Conservation (phyloP, 2,329 filamentous ascomycete genomes). For the Orbilia oligospora region DNA sequence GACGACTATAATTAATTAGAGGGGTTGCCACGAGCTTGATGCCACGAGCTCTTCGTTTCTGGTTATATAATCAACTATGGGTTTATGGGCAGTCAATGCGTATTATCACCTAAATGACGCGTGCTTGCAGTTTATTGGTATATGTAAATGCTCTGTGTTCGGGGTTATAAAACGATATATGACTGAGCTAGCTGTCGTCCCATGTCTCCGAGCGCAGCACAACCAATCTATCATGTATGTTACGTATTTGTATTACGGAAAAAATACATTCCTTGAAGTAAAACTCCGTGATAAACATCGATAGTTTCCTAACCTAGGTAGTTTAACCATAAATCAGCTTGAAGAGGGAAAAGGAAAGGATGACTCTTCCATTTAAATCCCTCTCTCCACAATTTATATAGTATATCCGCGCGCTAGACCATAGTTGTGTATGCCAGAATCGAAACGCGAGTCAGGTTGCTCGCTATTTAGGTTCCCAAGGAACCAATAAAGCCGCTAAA, state of each 20-base stretch:
- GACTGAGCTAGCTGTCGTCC: too few relatives aligned
- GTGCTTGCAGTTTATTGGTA: background rate
- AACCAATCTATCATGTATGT: background rate
- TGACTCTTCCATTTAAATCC: background rate
- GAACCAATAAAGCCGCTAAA: too few relatives aligned
- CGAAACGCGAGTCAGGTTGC: background rate
- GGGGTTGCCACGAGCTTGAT: background rate
- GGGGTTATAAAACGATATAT: background rate
- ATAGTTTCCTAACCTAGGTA: background rate
- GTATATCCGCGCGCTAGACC: background rate
- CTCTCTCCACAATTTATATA: background rate
- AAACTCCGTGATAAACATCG: too few relatives aligned
- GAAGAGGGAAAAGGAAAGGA: background rate
- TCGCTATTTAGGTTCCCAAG: background rate
- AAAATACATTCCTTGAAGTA: background rate
- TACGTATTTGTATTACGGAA: background rate
- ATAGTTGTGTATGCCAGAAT: background rate
- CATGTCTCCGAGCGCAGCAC: too few relatives aligned
- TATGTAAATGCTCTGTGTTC: background rate
- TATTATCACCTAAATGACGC: background rate
- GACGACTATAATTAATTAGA: background rate
- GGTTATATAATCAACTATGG: background rate
- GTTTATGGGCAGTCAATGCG: background rate
- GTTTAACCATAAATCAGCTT: background rate
- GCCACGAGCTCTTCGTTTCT: background rate